Evolutionary conservation across 371 early-diverging fungal genomes (phyloP).

Genomic region (Sporodiniella umbellata): DNA sequence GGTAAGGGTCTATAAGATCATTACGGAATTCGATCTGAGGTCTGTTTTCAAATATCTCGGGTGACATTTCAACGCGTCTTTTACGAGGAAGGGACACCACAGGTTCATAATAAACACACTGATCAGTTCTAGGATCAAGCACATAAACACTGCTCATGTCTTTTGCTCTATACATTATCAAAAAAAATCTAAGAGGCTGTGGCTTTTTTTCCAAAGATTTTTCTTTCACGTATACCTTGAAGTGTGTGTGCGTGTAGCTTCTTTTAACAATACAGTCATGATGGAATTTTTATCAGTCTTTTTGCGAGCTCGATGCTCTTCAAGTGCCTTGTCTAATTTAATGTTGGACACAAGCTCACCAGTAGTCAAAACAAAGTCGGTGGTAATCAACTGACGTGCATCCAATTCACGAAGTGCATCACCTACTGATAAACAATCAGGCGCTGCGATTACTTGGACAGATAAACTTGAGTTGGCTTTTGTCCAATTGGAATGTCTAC

Average conservation of each 20-base stretch:
- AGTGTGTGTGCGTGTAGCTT: constrained; percentile 57
- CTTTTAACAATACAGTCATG: constrained; percentile 91
- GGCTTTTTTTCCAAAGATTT: not conserved
- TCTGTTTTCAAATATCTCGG: constrained; percentile 64
- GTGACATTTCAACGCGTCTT: constrained; percentile 54
- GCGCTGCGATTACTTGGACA: constrained; percentile 72
- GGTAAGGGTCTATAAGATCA: constrained; percentile 89
- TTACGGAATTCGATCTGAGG: constrained; percentile 76
- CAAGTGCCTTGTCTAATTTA: constrained; percentile 70
- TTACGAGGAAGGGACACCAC: constrained; percentile 66
- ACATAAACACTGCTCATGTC: constrained; percentile 84
- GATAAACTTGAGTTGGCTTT: constrained; percentile 59
- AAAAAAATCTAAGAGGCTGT: not conserved
- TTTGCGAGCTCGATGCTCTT: constrained; percentile 70
- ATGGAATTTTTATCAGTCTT: constrained; percentile 81
- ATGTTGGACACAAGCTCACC: constrained; percentile 92
- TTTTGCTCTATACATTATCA: constrained; percentile 46
- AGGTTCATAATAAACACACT: constrained; percentile 83
- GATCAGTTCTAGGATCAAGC: constrained; percentile 69
- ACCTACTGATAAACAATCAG: constrained; percentile 83
- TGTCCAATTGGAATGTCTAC: constrained; percentile 73
- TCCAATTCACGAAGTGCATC: constrained; percentile 94
- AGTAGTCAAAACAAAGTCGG: constrained; percentile 90
- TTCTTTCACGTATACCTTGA: constrained; percentile 21
- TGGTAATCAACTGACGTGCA: constrained; percentile 71